Evolutionary conservation across 306 rosid species (phyloP), one percentile per base, ranked within the genome.

Genomic region (Bauhinia variegata): DNA sequence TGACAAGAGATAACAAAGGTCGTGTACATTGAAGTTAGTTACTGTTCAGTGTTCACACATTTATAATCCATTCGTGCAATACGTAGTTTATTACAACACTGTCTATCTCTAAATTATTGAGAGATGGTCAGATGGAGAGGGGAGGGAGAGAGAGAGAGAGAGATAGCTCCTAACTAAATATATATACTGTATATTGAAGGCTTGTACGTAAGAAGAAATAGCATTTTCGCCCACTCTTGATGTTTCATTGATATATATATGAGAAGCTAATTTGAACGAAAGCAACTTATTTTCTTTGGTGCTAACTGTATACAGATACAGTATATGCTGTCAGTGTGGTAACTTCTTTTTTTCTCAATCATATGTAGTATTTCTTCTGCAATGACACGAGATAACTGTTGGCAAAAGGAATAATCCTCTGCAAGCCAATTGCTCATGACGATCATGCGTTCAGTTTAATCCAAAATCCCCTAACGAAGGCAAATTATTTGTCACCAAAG

Each of bases 1-100:
- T 23, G 74, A 73, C 75, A 76, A 81, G 72, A 31, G 65, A 66
- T 38, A 82, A 73, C 11, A 77, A 71, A 60, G 75, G 34, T 68
- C 47, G 38, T 54, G 39, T 68, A 19, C 52, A 19, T 19, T 16
- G 60, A 47, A 72, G 64, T 55, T 77, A 68, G 79, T 14, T 68
- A 14, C 28, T 38, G 17, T 59, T 58, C 57, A 42, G 28, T 23
- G 28, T 42, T 42, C 59, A 65, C 61, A 60, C 39, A 28, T 12
- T 56, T 60, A 9, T 28, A 51, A 51, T 68, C 33, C 15, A 11
- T n/a, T 63, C 57, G 36, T 43, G 33, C 38, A 55, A 69, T 65
- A 34, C 49, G 36, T 56, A 52, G 65, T 72, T 19, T 17, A 18
- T 54, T 62, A 56, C 70, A 60, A 14, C 48, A 38, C 60, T 54